Evolutionary conservation across 805 yeast genomes (phyloP), one percentile per base, ranked within the genome.

Genomic region (Spathaspora girioi): DNA sequence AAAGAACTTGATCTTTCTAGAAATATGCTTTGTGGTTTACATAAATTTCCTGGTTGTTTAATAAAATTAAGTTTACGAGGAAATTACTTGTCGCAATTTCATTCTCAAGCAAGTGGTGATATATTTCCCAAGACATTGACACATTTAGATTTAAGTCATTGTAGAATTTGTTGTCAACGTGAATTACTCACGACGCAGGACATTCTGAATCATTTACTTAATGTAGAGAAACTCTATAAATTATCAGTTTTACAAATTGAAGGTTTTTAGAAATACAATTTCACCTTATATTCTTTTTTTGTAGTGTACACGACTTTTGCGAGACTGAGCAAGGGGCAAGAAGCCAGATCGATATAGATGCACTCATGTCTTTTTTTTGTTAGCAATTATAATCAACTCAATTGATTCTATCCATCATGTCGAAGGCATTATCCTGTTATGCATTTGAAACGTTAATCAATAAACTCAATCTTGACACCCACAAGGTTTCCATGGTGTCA

Each of bases 401-500:
- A 23, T 18, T 43, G 12, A 32, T 23, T 23, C 26, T 23, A 23
- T 23, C 35, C 46, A 44, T 15, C 32, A 70, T 69, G 78, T 66
- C 75, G 10, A 65, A 65, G 48, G 65, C 76, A 8, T 66, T 73
- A 42, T 72, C 75, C 45, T 61, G 67, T 32, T 64, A 55, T 46
- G 76, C 78, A 2, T 73, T 73, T 53, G 76, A 72, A 50, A 49
- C 68, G 1, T 59, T 73, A 11, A 52, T 59, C 44, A 48, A 58
- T 15, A 54, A 62, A 47, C 54, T 73, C 12, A 49, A 50, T 26
- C 53, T 56, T n/a, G 56, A 51, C n/a, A 19, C 57, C 1, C 47
- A 40, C 54, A 14, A 54, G 17, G 31, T 60, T 3, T 44, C 63
- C 3, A 52, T 69, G 17, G 20, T 50, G 4, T 46, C 50, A 9